A percentile compares a stretch with the other conserved stretches of the same genome.
These are phyloP conservation scores for Xylaria bambusicola DNA, from an alignment of 495 filamentous ascomycete genomes.

Conservation along the genomic window DNA sequence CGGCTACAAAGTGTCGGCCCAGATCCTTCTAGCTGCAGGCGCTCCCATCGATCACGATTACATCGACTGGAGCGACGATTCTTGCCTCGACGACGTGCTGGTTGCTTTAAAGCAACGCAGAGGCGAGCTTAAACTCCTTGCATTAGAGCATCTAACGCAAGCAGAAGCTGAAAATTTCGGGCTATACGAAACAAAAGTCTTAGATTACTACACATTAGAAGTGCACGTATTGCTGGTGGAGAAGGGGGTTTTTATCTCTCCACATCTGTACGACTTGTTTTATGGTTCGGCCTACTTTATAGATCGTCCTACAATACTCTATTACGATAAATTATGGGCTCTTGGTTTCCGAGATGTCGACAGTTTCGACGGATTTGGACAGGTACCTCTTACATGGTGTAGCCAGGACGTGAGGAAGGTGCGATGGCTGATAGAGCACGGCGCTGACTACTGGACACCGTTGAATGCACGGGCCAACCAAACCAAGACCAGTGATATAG, in stretches of 20 bases:
- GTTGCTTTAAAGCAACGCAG: background rate
- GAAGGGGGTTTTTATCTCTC: background rate
- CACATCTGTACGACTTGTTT: background rate
- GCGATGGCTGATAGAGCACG: slow-evolving; percentile 6
- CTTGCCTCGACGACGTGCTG: background rate
- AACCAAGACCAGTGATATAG: background rate
- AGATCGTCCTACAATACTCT: too few species aligned
- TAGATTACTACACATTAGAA: background rate
- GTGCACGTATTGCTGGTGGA: background rate
- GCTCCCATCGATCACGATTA: background rate
- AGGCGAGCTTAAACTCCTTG: background rate
- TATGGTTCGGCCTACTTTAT: background rate
- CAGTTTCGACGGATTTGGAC: background rate
- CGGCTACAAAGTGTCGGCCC: background rate
- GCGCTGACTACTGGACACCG: slow-evolving; percentile 6
- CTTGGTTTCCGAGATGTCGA: slow-evolving; percentile 1
- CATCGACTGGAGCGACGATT: background rate
- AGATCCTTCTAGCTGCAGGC: background rate
- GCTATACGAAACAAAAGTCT: background rate
- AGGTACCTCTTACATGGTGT: background rate
- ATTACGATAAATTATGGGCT: background rate
- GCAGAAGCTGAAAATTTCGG: background rate
- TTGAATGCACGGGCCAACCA: background rate
- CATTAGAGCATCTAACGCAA: background rate
- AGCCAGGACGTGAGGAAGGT: too few species aligned